These are phyloP conservation scores for Gnetum montanum DNA, from an alignment of 75 land plant genomes.

Conservation along the genomic window DNA sequence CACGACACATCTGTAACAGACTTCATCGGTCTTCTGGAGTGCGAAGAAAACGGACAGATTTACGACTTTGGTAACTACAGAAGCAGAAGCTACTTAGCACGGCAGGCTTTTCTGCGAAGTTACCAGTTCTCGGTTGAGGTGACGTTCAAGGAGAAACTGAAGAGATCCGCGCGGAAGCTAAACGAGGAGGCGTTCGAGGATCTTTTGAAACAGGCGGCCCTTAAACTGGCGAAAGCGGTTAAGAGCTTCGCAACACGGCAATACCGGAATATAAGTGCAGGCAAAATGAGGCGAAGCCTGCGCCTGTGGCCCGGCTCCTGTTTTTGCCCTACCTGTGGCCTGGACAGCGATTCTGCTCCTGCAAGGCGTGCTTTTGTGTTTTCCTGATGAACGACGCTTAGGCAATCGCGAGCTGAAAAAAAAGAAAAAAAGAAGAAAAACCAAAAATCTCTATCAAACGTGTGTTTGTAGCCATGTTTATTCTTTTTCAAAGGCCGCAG, in stretches of 20 bases:
- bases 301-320: neutral
- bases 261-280: neutral
- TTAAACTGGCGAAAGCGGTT: neutral
- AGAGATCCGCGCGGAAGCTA: neutral
- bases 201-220: neutral
- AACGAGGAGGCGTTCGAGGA: neutral
- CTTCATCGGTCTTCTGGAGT: neutral
- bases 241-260: neutral
- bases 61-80: neutral
- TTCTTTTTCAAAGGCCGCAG: too few relatives aligned
- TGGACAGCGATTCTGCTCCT: neutral
- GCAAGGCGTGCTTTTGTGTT: neutral
- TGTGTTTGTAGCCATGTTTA: too few relatives aligned
- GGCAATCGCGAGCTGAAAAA: too few relatives aligned
- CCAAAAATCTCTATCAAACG: too few relatives aligned
- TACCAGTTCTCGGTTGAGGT: neutral
- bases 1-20: neutral
- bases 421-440: too few relatives aligned
- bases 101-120: conserved; percentile 5
- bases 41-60: neutral
- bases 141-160: conserved; percentile 3
- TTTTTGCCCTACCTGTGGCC: neutral
- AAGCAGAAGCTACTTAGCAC: neutral
- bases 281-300: neutral
- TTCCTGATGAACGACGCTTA: conserved; percentile 2